phyloP scores from a whole-genome alignment of 768 basidiomycete species.

The Collybia nuda region DNA sequence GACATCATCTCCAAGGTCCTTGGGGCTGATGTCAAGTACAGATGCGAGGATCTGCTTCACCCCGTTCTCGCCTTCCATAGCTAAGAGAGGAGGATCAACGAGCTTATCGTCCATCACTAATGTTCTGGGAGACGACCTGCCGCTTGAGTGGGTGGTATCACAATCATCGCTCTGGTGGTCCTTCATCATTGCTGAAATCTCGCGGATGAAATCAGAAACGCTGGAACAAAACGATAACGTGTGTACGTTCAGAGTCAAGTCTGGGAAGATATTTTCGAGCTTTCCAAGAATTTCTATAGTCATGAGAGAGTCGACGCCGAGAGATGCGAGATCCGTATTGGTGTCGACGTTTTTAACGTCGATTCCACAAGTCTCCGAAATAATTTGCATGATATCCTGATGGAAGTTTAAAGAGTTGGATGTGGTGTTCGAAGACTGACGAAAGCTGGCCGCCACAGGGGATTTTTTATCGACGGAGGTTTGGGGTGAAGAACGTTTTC shows the following conservation, averaged over 20 bases:
- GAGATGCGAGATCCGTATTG: constrained; percentile 42
- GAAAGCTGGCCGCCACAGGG: not conserved
- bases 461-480: not conserved
- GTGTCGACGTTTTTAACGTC: constrained; percentile 30
- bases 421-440: not conserved
- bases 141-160: constrained; percentile 13
- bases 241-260: constrained; percentile 23
- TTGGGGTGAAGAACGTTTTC: constrained; percentile 1
- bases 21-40: constrained; percentile 42
- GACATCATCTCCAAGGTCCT: constrained; percentile 40
- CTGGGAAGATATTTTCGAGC: constrained; percentile 35
- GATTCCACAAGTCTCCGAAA: constrained; percentile 42
- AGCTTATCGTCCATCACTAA: constrained; percentile 35
- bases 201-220: constrained; percentile 32
- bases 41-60: constrained; percentile 41
- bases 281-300: constrained; percentile 52
- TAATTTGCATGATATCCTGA: constrained; percentile 29
- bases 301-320: constrained; percentile 67
- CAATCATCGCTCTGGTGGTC: not conserved
- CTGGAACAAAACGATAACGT: constrained; percentile 33
- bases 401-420: constrained; percentile 18
- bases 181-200: constrained; percentile 19
- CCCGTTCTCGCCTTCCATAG: constrained; percentile 20
- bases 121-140: constrained; percentile 34
- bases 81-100: constrained; percentile 15